phyloP scores from a whole-genome alignment of 176 grass and related monocot genomes.

The Puya raimondii region DNA sequence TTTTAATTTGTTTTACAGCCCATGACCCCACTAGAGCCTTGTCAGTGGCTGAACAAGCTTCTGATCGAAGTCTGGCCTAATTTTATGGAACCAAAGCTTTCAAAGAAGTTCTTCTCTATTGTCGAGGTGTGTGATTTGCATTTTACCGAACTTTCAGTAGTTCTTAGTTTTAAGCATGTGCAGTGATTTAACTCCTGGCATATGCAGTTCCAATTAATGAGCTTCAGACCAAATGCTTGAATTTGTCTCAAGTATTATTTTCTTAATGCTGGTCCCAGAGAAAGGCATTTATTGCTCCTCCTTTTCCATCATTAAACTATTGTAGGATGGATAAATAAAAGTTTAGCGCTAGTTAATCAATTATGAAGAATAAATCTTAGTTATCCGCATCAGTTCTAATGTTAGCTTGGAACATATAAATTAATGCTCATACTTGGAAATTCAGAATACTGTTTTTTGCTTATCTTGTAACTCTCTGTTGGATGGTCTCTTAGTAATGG shows the following conservation, averaged over 20 bases:
- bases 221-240: too few species aligned
- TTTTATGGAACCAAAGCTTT: constrained; percentile 91
- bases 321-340: neutral
- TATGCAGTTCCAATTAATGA: too few species aligned
- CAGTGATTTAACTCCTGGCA: too few species aligned
- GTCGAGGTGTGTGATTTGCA: constrained; percentile 60
- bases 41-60: constrained; percentile 83
- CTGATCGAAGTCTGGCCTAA: constrained; percentile 88
- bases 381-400: neutral
- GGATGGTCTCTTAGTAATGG: neutral
- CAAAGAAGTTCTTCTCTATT: constrained; percentile 53
- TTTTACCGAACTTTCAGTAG: constrained; percentile 1
- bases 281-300: too few species aligned
- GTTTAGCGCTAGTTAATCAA: neutral
- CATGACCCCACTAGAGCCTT: constrained; percentile 75
- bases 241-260: too few species aligned
- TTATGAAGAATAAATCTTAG: neutral
- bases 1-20: constrained; percentile 36
- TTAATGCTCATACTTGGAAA: neutral
- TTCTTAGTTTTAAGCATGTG: neutral
- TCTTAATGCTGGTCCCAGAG: too few species aligned
- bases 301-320: neutral
- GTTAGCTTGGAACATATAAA: neutral
- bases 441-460: neutral
- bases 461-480: neutral